Conservation (phyloP, 2,329 filamentous ascomycete species). For the Dactylonectria macrodidyma region DNA sequence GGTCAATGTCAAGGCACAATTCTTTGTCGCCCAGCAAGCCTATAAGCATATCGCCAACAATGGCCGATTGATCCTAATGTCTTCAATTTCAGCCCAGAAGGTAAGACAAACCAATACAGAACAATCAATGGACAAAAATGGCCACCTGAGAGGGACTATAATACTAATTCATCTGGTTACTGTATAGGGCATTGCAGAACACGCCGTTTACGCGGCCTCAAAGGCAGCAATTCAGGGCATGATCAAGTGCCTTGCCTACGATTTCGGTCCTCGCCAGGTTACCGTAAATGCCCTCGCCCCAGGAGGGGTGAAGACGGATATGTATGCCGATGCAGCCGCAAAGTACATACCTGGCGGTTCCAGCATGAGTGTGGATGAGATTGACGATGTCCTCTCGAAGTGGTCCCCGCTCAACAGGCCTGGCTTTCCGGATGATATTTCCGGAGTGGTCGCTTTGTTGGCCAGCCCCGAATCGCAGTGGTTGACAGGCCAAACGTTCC, state of each 20-base stretch:
- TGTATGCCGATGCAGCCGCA: conserved; percentile 76
- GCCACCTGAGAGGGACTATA: too few species aligned
- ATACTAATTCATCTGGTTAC: not conserved
- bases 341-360: conserved; percentile 73
- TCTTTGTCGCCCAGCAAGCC: conserved; percentile 80
- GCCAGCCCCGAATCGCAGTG: not conserved
- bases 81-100: conserved; percentile 77
- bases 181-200: conserved; percentile 70
- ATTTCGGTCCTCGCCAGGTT: conserved; percentile 73
- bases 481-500: not conserved
- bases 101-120: conserved; percentile 43
- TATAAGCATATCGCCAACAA: conserved; percentile 78
- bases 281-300: conserved; percentile 78
- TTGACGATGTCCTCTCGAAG: not conserved
- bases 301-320: conserved; percentile 77
- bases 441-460: not conserved
- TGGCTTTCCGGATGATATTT: not conserved
- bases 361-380: conserved; percentile 46
- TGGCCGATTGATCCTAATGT: conserved; percentile 82
- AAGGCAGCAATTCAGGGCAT: conserved; percentile 86
- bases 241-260: conserved; percentile 80
- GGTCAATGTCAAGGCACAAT: conserved; percentile 78
- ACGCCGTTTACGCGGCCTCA: conserved; percentile 81
- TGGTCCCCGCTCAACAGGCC: not conserved
- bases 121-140: too few species aligned